phyloP scores from a whole-genome alignment of 768 basidiomycete genomes.

The Termitomyces heimii region DNA sequence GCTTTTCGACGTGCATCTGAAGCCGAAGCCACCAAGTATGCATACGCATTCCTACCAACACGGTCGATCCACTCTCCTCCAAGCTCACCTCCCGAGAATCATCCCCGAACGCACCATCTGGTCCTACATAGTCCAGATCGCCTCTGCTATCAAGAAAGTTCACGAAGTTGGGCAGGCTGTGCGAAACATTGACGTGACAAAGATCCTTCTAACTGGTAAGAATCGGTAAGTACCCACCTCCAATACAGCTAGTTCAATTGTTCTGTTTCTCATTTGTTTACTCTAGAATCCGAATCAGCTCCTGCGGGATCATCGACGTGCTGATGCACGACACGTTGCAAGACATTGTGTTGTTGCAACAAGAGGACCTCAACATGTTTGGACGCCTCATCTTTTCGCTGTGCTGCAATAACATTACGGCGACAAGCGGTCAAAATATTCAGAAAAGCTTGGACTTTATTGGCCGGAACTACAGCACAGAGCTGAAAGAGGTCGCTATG shows the following conservation, averaged over 20 bases:
- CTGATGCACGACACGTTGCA: slow-evolving; percentile 68
- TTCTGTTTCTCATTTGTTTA: background rate
- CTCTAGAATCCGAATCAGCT: slow-evolving; percentile 72
- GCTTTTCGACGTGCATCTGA: slow-evolving; percentile 73
- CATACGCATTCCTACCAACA: slow-evolving; percentile 15
- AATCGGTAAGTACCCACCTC: slow-evolving; percentile 54
- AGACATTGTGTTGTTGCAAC: slow-evolving; percentile 57
- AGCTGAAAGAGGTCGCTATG: slow-evolving; percentile 75
- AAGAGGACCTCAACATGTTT: slow-evolving; percentile 86
- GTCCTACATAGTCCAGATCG: slow-evolving; percentile 90
- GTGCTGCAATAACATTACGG: slow-evolving; percentile 61
- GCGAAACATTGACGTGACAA: slow-evolving; percentile 78
- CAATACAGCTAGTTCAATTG: background rate
- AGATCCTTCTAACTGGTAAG: slow-evolving; percentile 83
- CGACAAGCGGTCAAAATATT: slow-evolving; percentile 55
- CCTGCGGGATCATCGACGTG: slow-evolving; percentile 85
- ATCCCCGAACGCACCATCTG: slow-evolving; percentile 83
- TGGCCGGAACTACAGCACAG: slow-evolving; percentile 65
- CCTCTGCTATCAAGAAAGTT: slow-evolving; percentile 78
- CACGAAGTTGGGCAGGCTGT: slow-evolving; percentile 80
- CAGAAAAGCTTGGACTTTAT: slow-evolving; percentile 74
- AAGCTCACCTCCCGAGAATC: slow-evolving; percentile 18
- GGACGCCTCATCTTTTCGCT: slow-evolving; percentile 80
- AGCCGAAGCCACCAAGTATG: slow-evolving; percentile 36
- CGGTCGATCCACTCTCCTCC: slow-evolving; percentile 17